Base-by-base conservation (phyloP, 1,284 basidiomycete species). In the Hemileia vastatrix region DNA sequence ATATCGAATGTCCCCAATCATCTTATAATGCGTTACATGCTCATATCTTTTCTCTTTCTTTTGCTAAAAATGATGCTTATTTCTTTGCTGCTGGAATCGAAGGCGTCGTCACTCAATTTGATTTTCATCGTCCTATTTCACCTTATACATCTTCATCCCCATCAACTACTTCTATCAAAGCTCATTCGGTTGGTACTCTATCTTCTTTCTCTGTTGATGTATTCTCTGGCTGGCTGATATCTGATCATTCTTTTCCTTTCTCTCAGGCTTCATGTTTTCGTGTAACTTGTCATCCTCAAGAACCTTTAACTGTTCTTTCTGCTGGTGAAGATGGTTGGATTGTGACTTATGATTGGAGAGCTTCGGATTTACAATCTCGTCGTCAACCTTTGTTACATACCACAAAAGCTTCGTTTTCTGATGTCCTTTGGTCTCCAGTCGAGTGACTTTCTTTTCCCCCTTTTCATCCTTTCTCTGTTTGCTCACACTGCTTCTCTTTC, bases 401-500 rank as follows among this genome's bases (percentile, higher is more conserved):
- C 43, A 51, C 48, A 15, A 32, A 43, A 23, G 36, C 40, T 6
- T 36, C 52, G 36, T 60, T 52, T 19, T 52, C 47, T 23, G 57
- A 60, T 60, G 32, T 60, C 4, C 27, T 43, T 27, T 60, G 57
- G 57, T 52, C 52, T 31, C 57, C 57, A 31, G 57, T 60, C 40
- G n/a, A 51, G n/a, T 15, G n/a, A n/a, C 44, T 19, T 18, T 1
- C 49, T 19, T n/a, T 50, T 9, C 43, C 21, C 27, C 21, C 48
- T 19, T 21, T 2, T 13, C 8, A 50, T 50, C 49, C 21, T 27
- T 23, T 2, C 5, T 21, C 24, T 19, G 13, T 21, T 24, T 18
- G 21, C n/a, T 27, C 1, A 21, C 40, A 36, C 53, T 44, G n/a
- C 18, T 55, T 19, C n/a, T 27, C 24, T 4, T n/a, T 32, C 24